Base-by-base conservation (phyloP, 371 early-diverging fungal genomes). In the Mortierella sp. region DNA sequence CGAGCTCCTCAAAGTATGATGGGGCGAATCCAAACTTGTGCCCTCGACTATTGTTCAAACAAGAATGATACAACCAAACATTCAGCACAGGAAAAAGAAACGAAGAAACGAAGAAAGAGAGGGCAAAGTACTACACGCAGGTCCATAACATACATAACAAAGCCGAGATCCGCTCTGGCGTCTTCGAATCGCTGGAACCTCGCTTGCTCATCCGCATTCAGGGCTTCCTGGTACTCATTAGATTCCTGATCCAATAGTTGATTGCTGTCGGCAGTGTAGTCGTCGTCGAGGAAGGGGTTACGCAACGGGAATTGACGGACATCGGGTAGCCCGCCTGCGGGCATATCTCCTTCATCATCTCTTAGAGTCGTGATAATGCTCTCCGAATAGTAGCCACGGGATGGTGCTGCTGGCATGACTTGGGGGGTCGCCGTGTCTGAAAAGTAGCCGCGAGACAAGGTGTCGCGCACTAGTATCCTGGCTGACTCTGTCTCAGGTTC, bases 321-420 rank as follows among this genome's bases (percentile, higher is more conserved):
- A 26, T 48, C 49, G 10, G 8, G 24, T 5, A 26, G 14, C 26
- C 10, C 49, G 10, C 21, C 49, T 6, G 26, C 10, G n/a, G n/a
- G n/a, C n/a, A n/a, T n/a, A n/a, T n/a, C n/a, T n/a, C n/a, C n/a
- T n/a, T n/a, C n/a, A n/a, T n/a, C n/a, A n/a, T n/a, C n/a, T n/a
- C n/a, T n/a, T n/a, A n/a, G n/a, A n/a, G n/a, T n/a, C n/a, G n/a
- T n/a, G n/a, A n/a, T n/a, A 10, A 60, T 43, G 9, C 21, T 60
- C 43, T 60, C 60, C 4, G 60, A 60, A 24, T 18, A 19, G 43
- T 60, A 60, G 7, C 60, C 60, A 13, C 60, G 60, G 30, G n/a
- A n/a, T n/a, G n/a, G n/a, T n/a, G n/a, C n/a, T n/a, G n/a, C n/a
- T n/a, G n/a, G n/a, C n/a, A n/a, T n/a, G n/a, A n/a, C n/a, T n/a